Percentiles rank a stretch among this genome's conserved stretches.
Evolutionary conservation across 1,284 basidiomycete species (phyloP).

Genomic region (Pseudozyma hubeiensis): DNA sequence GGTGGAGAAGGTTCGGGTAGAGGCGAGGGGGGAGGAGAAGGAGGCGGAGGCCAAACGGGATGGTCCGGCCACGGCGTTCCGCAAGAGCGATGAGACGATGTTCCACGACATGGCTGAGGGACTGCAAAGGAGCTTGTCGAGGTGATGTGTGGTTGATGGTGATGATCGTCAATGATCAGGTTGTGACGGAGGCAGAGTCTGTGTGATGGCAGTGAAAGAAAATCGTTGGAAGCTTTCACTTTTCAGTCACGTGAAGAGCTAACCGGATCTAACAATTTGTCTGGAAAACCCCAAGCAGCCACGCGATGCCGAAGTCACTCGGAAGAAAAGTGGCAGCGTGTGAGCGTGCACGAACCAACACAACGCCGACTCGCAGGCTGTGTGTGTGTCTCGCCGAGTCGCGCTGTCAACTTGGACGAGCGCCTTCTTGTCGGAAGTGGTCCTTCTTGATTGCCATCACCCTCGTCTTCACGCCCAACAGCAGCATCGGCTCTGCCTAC

Average conservation of each 20-base stretch:
- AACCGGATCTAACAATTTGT: background rate
- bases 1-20: slow-evolving; percentile 57
- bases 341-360: too few species aligned
- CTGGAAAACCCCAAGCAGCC: background rate
- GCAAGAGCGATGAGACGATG: slow-evolving; percentile 20
- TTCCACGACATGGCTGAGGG: slow-evolving; percentile 17
- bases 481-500: background rate
- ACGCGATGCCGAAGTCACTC: slow-evolving; percentile 1
- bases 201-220: background rate
- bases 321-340: background rate
- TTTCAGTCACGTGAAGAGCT: slow-evolving; percentile 2
- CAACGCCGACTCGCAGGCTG: too few species aligned
- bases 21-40: background rate
- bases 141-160: background rate
- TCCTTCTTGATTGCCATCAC: background rate
- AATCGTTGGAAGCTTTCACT: background rate
- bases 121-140: background rate
- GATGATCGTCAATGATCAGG: background rate
- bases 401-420: background rate
- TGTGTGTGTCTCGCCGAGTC: too few species aligned
- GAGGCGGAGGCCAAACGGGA: slow-evolving; percentile 19
- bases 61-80: slow-evolving; percentile 27
- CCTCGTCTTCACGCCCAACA: background rate
- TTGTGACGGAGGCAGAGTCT: too few species aligned
- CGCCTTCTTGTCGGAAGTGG: background rate